Conservation (phyloP, 2,329 filamentous ascomycete genomes). For the Chaetomium olivaceum region DNA sequence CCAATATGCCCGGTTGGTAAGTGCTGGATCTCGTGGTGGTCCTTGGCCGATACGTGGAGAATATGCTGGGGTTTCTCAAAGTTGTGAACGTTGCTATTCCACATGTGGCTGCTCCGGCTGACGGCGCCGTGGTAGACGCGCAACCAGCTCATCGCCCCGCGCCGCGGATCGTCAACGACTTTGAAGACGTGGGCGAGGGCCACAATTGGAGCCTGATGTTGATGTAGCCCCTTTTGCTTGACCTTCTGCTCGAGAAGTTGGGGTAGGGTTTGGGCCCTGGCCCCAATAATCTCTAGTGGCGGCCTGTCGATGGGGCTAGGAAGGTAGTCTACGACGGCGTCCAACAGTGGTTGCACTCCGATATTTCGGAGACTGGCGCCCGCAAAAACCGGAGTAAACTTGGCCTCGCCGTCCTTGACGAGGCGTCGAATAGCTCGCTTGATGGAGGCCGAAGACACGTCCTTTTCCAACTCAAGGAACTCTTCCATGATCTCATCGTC, state of each 20-base stretch:
- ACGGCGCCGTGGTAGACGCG: slow-evolving; percentile 86
- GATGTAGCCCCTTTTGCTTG: slow-evolving; percentile 39
- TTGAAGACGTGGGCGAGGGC: slow-evolving; percentile 80
- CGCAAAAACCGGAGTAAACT: slow-evolving; percentile 82
- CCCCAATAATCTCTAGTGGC: slow-evolving; percentile 72
- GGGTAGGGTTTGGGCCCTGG: slow-evolving; percentile 50
- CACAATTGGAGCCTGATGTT: slow-evolving; percentile 40
- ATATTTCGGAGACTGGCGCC: slow-evolving; percentile 93
- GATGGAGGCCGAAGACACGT: slow-evolving; percentile 69
- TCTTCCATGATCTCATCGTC: slow-evolving; percentile 84
- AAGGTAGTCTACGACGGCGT: slow-evolving; percentile 83
- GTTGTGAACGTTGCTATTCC: slow-evolving; percentile 82
- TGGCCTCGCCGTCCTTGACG: slow-evolving; percentile 66
- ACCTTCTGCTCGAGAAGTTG: slow-evolving; percentile 42
- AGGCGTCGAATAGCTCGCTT: slow-evolving; percentile 72
- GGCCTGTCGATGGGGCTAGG: slow-evolving; percentile 80
- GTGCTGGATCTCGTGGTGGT: slow-evolving; percentile 79
- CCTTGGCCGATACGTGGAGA: slow-evolving; percentile 85
- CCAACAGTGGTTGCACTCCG: slow-evolving; percentile 86
- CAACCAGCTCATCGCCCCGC: slow-evolving; percentile 87
- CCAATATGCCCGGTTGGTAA: slow-evolving; percentile 89
- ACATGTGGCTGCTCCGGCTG: slow-evolving; percentile 71
- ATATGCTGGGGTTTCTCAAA: slow-evolving; percentile 79
- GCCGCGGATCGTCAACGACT: slow-evolving; percentile 82
- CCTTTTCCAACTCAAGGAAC: slow-evolving; percentile 75